Evolutionary conservation across 2,329 filamentous ascomycete genomes (phyloP).

Genomic region (Penicillium freii): DNA sequence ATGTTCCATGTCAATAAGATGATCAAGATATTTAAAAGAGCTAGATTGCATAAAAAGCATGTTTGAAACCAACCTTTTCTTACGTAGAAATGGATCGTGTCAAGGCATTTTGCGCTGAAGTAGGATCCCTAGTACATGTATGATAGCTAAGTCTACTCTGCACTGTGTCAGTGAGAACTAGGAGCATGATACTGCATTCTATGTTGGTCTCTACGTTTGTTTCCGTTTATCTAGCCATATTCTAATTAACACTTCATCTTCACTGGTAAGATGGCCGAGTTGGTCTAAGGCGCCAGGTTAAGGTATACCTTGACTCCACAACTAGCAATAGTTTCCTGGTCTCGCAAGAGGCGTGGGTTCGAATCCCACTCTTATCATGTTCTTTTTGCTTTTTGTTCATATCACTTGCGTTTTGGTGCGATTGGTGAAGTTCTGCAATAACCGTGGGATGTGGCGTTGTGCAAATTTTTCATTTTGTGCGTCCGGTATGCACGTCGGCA

Average conservation of each 20-base stretch:
- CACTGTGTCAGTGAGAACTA: no score
- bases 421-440: not conserved
- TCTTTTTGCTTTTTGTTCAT: not conserved
- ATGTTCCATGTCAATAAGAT: no score
- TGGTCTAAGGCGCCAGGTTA: constrained; percentile 39
- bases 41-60: not conserved
- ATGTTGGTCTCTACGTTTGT: no score
- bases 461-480: not conserved
- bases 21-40: no score
- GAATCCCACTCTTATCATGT: constrained; percentile 12
- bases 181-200: no score
- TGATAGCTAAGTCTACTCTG: no score
- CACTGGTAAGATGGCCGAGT: constrained; percentile 37
- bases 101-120: not conserved
- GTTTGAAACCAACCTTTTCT: not conserved
- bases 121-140: not conserved
- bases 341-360: constrained; percentile 14
- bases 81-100: not conserved
- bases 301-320: constrained; percentile 28
- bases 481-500: not conserved
- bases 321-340: constrained; percentile 14
- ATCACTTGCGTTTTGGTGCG: not conserved
- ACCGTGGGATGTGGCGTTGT: not conserved
- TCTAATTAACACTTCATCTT: rapidly evolving
- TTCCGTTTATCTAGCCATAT: not conserved